Base-by-base conservation (phyloP, 2,329 filamentous ascomycete species). In the Aspergillus sojae region DNA sequence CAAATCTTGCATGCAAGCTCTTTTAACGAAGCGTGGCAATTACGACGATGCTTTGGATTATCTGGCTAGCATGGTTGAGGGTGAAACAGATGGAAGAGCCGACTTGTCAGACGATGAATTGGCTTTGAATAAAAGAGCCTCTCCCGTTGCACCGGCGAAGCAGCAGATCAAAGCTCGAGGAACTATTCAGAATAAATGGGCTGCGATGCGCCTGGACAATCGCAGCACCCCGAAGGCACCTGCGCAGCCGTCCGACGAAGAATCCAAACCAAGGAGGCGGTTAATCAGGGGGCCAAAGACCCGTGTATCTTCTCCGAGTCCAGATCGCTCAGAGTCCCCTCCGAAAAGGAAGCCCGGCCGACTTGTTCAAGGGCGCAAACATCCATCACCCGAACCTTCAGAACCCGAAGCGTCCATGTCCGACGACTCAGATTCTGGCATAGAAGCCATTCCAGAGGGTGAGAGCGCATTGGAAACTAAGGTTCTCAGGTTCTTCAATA, bases 401-500 rank as follows among this genome's bases (percentile, higher is more conserved):
- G 72, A 72, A 52, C 75, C 75, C 3, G 75, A 79, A 52, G 74
- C 72, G n/a, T 68, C 75, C 57, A 80, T 84, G 21, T 82, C 82
- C 1, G 82, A 83, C 16, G 80, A 82, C 52, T 81, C 78, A 5
- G 80, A 79, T 53, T 77, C 76, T 11, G 78, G 75, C 30, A 70
- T 74, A 30, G 79, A 77, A 26, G 74, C 75, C 23, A 65, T 72
- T 5, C 79, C 80, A 50, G 79, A 81, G 30, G 78, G 81, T 57
- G 76, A 78, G 19, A 74, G 78, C 34, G 55, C 62, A 21, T 74
- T 87, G 46, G 83, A 87, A 34, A 72, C 72, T 5, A 84, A 84
- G 61, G 86, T 97, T 7, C 81, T 98, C 32, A 85, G 88, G 9
- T 96, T 93, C 72, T 89, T 99, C 77, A 98, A 98, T 73, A 88